These are phyloP conservation scores for Daldinia loculata DNA, from an alignment of 495 filamentous ascomycete genomes.

Conservation along the genomic window DNA sequence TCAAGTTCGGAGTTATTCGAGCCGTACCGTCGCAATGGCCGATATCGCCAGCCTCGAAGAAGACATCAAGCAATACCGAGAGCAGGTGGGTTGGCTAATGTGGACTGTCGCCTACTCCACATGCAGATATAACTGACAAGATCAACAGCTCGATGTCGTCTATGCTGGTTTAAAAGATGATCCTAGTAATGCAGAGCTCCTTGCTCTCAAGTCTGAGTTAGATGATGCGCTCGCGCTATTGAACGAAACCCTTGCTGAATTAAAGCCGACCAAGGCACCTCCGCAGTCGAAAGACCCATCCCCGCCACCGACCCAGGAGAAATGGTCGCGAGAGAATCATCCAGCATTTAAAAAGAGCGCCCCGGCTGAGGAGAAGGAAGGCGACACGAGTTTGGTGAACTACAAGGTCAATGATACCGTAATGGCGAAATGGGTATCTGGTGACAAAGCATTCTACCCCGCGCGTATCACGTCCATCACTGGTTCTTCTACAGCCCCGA, in stretches of 20 bases:
- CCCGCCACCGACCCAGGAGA: constrained; percentile 64
- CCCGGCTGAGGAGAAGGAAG: constrained; percentile 54
- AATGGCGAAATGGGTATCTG: constrained; percentile 87
- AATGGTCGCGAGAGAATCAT: constrained; percentile 79
- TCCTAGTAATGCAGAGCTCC: constrained; percentile 82
- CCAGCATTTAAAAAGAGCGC: constrained; percentile 69
- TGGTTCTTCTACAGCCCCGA: constrained; percentile 83
- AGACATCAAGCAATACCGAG: constrained; percentile 82
- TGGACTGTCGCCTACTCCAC: background rate
- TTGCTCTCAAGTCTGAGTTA: constrained; percentile 80
- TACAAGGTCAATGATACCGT: constrained; percentile 92
- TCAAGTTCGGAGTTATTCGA: background rate
- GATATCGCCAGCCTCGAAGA: constrained; percentile 73
- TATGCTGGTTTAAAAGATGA: constrained; percentile 79
- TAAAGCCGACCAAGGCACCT: constrained; percentile 67
- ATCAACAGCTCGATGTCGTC: constrained; percentile 78
- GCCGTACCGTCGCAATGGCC: constrained; percentile 49
- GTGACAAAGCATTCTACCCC: constrained; percentile 90
- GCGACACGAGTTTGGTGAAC: constrained; percentile 55
- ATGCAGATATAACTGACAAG: constrained; percentile 18
- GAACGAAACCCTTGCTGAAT: constrained; percentile 81
- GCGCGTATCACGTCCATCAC: constrained; percentile 94
- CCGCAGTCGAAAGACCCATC: constrained; percentile 50
- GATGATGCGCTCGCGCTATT: constrained; percentile 83
- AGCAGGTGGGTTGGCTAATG: constrained; percentile 67